phyloP scores from a whole-genome alignment of 148 eudicot genomes.

The Limonium bicolor region DNA sequence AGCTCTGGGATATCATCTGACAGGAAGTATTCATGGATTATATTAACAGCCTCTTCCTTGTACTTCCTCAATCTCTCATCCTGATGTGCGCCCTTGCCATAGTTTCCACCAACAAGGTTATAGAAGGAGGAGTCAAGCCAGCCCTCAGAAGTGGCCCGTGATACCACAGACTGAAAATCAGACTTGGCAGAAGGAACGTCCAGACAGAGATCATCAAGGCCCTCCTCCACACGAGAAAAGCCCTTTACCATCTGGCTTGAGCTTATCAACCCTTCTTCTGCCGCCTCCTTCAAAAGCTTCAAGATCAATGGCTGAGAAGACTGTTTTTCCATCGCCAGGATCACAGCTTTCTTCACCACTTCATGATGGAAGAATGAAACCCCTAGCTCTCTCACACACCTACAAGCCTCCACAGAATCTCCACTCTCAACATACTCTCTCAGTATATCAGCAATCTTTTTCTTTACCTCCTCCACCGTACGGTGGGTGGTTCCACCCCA shows the following conservation, averaged over 20 bases:
- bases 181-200: slow-evolving; percentile 77
- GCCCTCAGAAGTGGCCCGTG: slow-evolving; percentile 63
- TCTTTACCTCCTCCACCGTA: slow-evolving; percentile 90
- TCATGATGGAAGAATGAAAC: slow-evolving; percentile 90
- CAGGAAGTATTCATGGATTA: slow-evolving; percentile 86
- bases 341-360: slow-evolving; percentile 83
- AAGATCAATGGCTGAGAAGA: slow-evolving; percentile 52
- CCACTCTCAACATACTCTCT: slow-evolving; percentile 75
- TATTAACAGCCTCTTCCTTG: slow-evolving; percentile 57
- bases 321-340: slow-evolving; percentile 68
- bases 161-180: slow-evolving; percentile 42
- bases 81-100: slow-evolving; percentile 21
- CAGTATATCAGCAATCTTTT: slow-evolving; percentile 61
- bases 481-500: slow-evolving; percentile 94
- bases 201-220: slow-evolving; percentile 85
- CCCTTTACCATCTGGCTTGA: slow-evolving; percentile 90
- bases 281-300: slow-evolving; percentile 64
- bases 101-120: slow-evolving; percentile 25
- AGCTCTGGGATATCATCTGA: slow-evolving; percentile 96
- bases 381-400: slow-evolving; percentile 79
- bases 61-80: slow-evolving; percentile 49
- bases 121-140: slow-evolving; percentile 71
- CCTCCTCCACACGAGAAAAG: slow-evolving; percentile 58
- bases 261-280: slow-evolving; percentile 85
- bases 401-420: slow-evolving; percentile 78